Evolutionary conservation across 78 protist species (phyloP), one percentile per base, ranked within the genome.

Genomic region (Pelomyxa schiedti): DNA sequence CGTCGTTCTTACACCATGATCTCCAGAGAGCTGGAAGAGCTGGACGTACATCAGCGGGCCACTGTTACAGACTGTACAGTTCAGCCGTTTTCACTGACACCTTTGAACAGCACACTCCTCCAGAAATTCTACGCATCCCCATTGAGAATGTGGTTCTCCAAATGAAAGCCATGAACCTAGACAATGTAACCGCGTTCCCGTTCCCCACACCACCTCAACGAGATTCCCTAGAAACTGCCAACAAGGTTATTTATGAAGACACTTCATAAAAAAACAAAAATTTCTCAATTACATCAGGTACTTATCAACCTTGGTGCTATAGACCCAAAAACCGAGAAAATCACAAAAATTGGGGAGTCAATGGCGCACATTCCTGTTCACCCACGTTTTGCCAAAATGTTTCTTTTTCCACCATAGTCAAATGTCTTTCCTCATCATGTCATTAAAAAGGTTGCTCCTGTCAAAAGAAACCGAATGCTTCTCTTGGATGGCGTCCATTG

Each of bases 11-110:
- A 5, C 3, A 28, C n/a, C n/a, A n/a, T n/a, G n/a, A n/a, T n/a
- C n/a, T n/a, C n/a, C 88, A 88, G 81, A 82, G 96, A n/a, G 81
- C 94, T 1, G 96, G 96, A 6, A 86, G 96, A 66, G 96, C 96
- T 0, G 96, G 96, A 32, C 81, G 96, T 9, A 80, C 83, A 4
- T 96, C 88, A 0, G 93, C 96, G 8, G 98, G 98, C 4, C 95
- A 92, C 78, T 81, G 94, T 78, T 94, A 91, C 71, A 75, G 96
- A 5, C 76, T 95, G 7, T 95, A 76, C 77, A 77, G 92, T 2
- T 42, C 90, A 16, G 95, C 96, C 3, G 95, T 88, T 7, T 88
- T 72, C 64, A 81, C 65, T 41, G 73, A 93, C 66, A 53, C 75
- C 39, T 76, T 88, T 24, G 76, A 63, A 38, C 76, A 88, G 35